These are phyloP conservation scores for Hirschfeldia incana DNA, from an alignment of 345 rosid species.

Conservation along the genomic window DNA sequence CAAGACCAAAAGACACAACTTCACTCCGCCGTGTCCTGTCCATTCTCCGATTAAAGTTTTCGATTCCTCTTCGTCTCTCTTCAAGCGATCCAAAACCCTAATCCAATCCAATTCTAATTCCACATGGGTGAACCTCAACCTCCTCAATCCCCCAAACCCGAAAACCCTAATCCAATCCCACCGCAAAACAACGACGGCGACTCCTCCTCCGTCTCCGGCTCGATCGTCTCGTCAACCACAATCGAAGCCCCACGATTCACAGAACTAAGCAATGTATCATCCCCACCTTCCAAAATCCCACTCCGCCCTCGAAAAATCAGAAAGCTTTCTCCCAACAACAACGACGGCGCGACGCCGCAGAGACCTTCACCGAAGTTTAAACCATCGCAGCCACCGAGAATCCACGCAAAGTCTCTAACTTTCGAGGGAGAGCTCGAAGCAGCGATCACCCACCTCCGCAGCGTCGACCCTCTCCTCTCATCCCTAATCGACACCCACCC, in stretches of 20 bases:
- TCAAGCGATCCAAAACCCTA: conserved; percentile 6
- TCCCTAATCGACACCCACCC: conserved; percentile 66
- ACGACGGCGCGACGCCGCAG: conserved; percentile 27
- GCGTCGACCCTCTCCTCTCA: conserved; percentile 67
- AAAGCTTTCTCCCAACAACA: conserved; percentile 63
- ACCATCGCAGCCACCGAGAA: conserved; percentile 46
- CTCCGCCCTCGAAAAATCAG: conserved; percentile 85
- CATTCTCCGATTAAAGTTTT: conserved; percentile 25
- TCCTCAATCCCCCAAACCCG: conserved; percentile 39
- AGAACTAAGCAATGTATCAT: conserved; percentile 43
- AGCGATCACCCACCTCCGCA: conserved; percentile 76
- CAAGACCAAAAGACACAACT: conserved; percentile 1
- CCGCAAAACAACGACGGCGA: conserved; percentile 31
- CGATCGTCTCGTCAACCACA: conserved; percentile 34
- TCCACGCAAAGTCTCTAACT: conserved; percentile 69
- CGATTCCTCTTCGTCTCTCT: conserved; percentile 19
- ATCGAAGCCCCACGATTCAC: conserved; percentile 31
- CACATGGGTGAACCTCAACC: conserved; percentile 76
- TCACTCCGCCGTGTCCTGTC: conserved; percentile 30
- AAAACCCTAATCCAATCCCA: conserved; percentile 35
- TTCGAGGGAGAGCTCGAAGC: conserved; percentile 81
- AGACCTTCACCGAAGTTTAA: conserved; percentile 35
- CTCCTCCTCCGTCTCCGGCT: conserved; percentile 15
- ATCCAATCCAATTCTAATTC: background rate
- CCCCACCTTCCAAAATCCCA: conserved; percentile 86